Evolutionary conservation across 140 eudicot species (phyloP), one percentile per base, ranked within the genome.

Genomic region (Ambrosia hybrid): DNA sequence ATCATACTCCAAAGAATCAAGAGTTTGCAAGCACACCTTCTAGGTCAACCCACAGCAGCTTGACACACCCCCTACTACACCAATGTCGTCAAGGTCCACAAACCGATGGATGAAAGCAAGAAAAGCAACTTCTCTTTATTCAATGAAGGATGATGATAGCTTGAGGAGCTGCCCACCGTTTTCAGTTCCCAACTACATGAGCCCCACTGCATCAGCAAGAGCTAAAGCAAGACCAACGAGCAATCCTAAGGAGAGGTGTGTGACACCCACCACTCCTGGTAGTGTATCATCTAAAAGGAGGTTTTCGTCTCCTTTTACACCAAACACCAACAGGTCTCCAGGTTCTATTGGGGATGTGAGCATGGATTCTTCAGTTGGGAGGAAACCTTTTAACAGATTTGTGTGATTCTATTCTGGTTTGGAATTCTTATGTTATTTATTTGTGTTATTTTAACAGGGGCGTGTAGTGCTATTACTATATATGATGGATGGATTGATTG

Each of bases 321-420:
- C 92, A 72, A 83, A 72, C 75, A 72, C 56, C 56, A 63, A 30
- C 63, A 74, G 77, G 13, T 89, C 95, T 21, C 30, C 30, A 21
- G 30, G 30, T 21, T 21, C 30, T 17, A 13, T 78, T 6, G 98
- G 91, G 17, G 86, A 83, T 34, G 26, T 88, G 80, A 90, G 99
- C 70, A 67, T 86, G 30, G 82, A 84, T 83, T 93, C 98, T 55
- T 73, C 78, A 3, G 66, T 82, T 39, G 96, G 94, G 57, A 84
- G 99, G 82, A 88, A 81, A 75, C 91, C 99, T 34, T 94, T 90
- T 84, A 90, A 94, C 86, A 81, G 99, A 83, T 94, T 87, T 78
- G 99, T 87, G 91, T 93, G 96, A 93, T 55, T 77, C 37, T 69
- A 5, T 46, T 65, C 30, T 57, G 5, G 51, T 4, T 56, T 57